phyloP scores from a whole-genome alignment of 2,329 filamentous ascomycete species.

The Herpotrichia juniperi region DNA sequence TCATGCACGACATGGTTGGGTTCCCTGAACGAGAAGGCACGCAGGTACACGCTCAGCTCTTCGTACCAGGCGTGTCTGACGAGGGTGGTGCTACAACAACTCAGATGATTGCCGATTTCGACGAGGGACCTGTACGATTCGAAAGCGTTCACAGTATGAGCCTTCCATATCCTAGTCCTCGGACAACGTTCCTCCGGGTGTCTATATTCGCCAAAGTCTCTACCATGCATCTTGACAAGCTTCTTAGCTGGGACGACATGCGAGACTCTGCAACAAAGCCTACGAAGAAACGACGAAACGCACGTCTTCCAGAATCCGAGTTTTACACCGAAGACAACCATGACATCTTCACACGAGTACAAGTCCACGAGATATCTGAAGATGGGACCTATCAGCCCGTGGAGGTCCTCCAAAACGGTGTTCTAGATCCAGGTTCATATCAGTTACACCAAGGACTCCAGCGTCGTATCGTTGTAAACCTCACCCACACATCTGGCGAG shows the following conservation, averaged over 20 bases:
- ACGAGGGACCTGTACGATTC: conserved; percentile 89
- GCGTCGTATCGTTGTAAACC: conserved; percentile 80
- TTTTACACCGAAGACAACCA: conserved; percentile 94
- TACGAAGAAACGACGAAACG: conserved; percentile 64
- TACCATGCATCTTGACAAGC: conserved; percentile 92
- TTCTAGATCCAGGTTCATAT: conserved; percentile 86
- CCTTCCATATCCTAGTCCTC: conserved; percentile 78
- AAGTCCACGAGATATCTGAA: conserved; percentile 91
- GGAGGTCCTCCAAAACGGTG: conserved; percentile 85
- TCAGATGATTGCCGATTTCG: conserved; percentile 91
- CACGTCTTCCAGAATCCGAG: conserved; percentile 86
- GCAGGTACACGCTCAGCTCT: conserved; percentile 95
- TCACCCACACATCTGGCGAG: conserved; percentile 92
- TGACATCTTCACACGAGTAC: conserved; percentile 85
- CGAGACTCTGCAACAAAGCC: conserved; percentile 69
- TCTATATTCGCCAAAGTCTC: conserved; percentile 92
- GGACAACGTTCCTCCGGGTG: conserved; percentile 77
- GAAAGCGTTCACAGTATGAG: conserved; percentile 99
- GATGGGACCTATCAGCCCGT: conserved; percentile 89
- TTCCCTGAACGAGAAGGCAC: conserved; percentile 96
- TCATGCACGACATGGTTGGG: conserved; percentile 94
- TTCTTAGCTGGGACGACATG: conserved; percentile 99
- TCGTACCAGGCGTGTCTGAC: conserved; percentile 87
- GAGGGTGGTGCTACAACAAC: conserved; percentile 88
- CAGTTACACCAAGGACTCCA: conserved; percentile 96